Evolutionary conservation across 2,329 filamentous ascomycete genomes (phyloP), one percentile per base, ranked within the genome.

Genomic region (Diaporthe eres): DNA sequence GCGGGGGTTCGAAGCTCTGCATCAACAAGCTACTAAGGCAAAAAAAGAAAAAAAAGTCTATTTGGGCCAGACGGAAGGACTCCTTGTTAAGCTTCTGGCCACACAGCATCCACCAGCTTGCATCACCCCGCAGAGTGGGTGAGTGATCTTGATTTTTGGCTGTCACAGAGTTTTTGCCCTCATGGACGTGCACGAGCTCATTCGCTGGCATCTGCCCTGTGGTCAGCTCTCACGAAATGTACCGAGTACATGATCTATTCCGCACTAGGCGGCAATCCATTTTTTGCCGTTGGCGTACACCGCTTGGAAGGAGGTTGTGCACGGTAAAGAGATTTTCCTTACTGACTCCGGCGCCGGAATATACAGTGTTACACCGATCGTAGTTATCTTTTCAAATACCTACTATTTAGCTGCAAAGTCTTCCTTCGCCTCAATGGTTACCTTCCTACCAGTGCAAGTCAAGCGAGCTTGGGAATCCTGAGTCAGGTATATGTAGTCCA

Each of bases 1-100:
- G 25, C 42, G 61, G 61, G 42, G 63, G 19, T 12, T n/a, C 22
- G 2, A 70, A 31, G 65, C n/a, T 47, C 34, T 70, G 47, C 44
- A 42, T 28, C 47, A 53, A 39, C 31, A 53, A 34, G 31, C 31
- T 53, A 53, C 47, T 3, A 25, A 25, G 31, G 22, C 37, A n/a
- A 15, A 9, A 42, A 31, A 31, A 70, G 55, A 70, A 70, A 31
- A 31, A 70, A 70, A 70, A 70, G 22, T 70, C 34, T 70, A 55
- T 42, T 70, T 55, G 34, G 34, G 44, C 65, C 65, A 70, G 34
- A 55, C 49, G 65, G 47, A 42, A 42, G 47, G 34, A 39, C 65
- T 55, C 65, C 65, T 53, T n/a, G 10, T 15, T 17, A 49, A 49
- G 25, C 47, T 19, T 6, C 34, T 51, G 31, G 47, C 63, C 34